Base-by-base conservation (phyloP, 345 rosid genomes). In the Boechera stricta region DNA sequence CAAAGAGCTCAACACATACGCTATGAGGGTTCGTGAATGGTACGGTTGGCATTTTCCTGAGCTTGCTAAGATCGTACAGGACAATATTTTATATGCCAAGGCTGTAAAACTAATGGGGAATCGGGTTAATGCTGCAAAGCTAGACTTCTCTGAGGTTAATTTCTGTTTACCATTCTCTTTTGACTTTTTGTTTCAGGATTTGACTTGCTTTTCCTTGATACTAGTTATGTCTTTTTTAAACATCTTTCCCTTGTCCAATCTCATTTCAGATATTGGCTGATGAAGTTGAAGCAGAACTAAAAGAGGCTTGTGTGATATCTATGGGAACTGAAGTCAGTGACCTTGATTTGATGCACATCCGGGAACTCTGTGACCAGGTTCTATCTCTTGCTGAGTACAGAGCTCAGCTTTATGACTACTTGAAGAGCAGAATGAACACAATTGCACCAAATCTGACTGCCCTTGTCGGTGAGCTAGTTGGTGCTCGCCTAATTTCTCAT, bases 11-110 rank as follows among this genome's bases (percentile, higher is more conserved):
- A 92, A 92, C 77, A 90, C 92, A 1, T 92, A 92, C 63, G 97
- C 97, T 0, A 95, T 91, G 98, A 91, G 97, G 72, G 92, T 90
- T 41, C 85, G 90, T 10, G 97, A 95, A 59, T 89, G 97, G 98
- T 92, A 92, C 15, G 98, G 97, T 36, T 95, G 96, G 98, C 99
- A 95, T 87, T 92, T 95, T 77, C 99, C 98, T 0, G 99, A 95
- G 88, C 98, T 95, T 64, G 92, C 94, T 3, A 92, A 87, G 89
- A 91, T 95, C 71, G 75, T 95, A 16, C 85, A 80, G 33, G 98
- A 95, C 74, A 92, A 91, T 82, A 92, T 95, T 51, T 82, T 65
- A 0, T 92, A 95, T 73, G 98, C 97, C 21, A 92, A 91, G 84
- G 48, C 86, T 7, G 98, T 95, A 45, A 95, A 95, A 78, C 64